A percentile compares a stretch with the other conserved stretches of the same genome.
phyloP scores from a whole-genome alignment of 2,329 filamentous ascomycete species.

The Alternaria tenuissima region DNA sequence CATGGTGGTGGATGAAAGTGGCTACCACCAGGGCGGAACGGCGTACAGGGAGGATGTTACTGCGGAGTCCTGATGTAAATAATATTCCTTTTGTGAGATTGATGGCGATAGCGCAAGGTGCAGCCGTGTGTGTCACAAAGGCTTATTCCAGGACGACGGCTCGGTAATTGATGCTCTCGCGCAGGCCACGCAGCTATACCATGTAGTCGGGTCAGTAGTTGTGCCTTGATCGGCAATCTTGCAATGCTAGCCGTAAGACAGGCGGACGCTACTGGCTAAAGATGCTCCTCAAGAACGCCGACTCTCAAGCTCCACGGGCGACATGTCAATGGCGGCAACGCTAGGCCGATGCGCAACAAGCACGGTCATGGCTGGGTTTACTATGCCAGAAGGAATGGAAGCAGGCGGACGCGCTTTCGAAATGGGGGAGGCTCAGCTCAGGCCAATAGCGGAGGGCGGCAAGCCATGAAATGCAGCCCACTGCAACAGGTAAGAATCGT shows the following conservation, averaged over 20 bases:
- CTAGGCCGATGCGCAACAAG: slow-evolving; percentile 18
- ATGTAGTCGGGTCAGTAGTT: slow-evolving; percentile 31
- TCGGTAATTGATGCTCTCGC: slow-evolving; percentile 31
- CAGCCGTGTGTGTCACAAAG: slow-evolving; percentile 32
- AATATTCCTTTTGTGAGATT: slow-evolving; percentile 33
- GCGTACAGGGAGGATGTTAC: slow-evolving; percentile 13
- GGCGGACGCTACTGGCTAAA: slow-evolving; percentile 28
- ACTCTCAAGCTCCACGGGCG: slow-evolving; percentile 16
- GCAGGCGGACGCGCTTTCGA: slow-evolving; percentile 32
- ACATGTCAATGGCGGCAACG: slow-evolving; percentile 21
- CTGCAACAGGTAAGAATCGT: slow-evolving; percentile 43
- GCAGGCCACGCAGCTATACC: slow-evolving; percentile 26
- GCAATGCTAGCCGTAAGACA: slow-evolving; percentile 31
- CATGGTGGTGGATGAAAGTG: neutral
- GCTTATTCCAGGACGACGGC: slow-evolving; percentile 22
- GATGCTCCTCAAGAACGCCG: slow-evolving; percentile 2
- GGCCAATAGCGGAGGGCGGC: slow-evolving; percentile 46
- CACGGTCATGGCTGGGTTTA: slow-evolving; percentile 38
- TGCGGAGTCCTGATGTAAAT: slow-evolving; percentile 23
- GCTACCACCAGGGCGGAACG: slow-evolving; percentile 19
- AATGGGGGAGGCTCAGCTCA: slow-evolving; percentile 41
- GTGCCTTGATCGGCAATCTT: slow-evolving; percentile 41
- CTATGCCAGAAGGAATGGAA: slow-evolving; percentile 34
- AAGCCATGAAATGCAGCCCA: slow-evolving; percentile 40
- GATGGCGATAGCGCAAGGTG: slow-evolving; percentile 32